Conservation (phyloP, 176 grass and related monocot species). For the Eleusine coracana region DNA sequence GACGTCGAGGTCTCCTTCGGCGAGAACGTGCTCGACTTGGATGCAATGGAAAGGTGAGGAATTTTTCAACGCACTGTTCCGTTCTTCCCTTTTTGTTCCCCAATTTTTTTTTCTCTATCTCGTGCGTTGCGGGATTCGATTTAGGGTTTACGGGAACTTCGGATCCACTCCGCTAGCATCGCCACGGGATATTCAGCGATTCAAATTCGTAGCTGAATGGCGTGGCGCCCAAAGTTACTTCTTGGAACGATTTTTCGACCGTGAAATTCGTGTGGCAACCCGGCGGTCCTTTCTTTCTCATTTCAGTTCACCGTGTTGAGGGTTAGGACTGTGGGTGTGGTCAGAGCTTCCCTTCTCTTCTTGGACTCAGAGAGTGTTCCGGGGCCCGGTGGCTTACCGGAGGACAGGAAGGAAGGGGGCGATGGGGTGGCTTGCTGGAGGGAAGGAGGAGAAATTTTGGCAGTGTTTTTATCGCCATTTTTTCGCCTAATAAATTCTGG, state of each 20-base stretch:
- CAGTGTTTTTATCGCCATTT: not conserved
- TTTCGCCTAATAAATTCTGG: not conserved
- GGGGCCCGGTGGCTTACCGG: not conserved
- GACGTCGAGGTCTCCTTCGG: constrained; percentile 66
- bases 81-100: not conserved
- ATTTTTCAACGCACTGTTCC: not conserved
- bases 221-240: not conserved
- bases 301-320: not conserved
- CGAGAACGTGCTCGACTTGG: constrained; percentile 58
- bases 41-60: constrained; percentile 55
- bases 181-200: not conserved
- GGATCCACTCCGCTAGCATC: not conserved
- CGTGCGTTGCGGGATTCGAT: not conserved
- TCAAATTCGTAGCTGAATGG: not conserved
- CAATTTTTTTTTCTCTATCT: not conserved
- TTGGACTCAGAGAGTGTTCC: too few species aligned
- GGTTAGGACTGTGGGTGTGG: not conserved
- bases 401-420: not conserved
- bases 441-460: not conserved
- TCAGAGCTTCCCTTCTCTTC: not conserved
- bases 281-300: not conserved
- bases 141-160: constrained; percentile 8
- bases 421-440: not conserved
- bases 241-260: not conserved
- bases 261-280: not conserved